Evolutionary conservation across 495 filamentous ascomycete genomes (phyloP), one percentile per base, ranked within the genome.

Genomic region (Daldinia concentrica): DNA sequence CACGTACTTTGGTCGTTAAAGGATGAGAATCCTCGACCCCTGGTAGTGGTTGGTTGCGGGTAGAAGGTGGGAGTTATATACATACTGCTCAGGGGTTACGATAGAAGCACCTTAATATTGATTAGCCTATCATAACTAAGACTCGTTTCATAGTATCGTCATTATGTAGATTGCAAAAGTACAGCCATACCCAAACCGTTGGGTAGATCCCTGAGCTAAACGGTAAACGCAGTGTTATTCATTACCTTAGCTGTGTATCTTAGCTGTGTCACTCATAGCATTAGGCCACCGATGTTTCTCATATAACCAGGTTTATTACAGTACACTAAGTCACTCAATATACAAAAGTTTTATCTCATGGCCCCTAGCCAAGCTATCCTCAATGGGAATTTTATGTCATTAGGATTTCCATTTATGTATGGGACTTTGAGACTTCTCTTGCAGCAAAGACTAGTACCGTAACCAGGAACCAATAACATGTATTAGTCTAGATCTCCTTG

Each of bases 21-120:
- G 64, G 64, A 68, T 64, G 34, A 19, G 15, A 22, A 68, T 64
- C 64, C 64, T 68, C 58, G 27, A 58, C 55, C 64, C 29, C 29
- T 11, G 55, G 34, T 36, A 37, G 58, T 41, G 32, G 48, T 48
- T 61, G 51, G 60, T 45, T 55, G 14, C 24, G 62, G 29, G 29
- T 56, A 24, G 12, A 39, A n/a, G n/a, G 27, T 34, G 29, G 36
- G 36, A 62, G 7, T 22, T 30, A 62, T 60, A 57, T 58, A 36
- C 19, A 50, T 60, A 57, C 5, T 36, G 27, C 37, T 68, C 58
- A 61, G 50, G 65, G 65, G 65, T 14, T 30, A 54, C 5, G 26
- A 30, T 54, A 54, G 14, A 30, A 54, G 12, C 26, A 30, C 11
- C 17, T 9, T 9, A 12, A 22, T 12, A 1, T 24, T 24, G 43